Evolutionary conservation across 768 basidiomycete species (phyloP).

Genomic region (Dendrothele bispora): DNA sequence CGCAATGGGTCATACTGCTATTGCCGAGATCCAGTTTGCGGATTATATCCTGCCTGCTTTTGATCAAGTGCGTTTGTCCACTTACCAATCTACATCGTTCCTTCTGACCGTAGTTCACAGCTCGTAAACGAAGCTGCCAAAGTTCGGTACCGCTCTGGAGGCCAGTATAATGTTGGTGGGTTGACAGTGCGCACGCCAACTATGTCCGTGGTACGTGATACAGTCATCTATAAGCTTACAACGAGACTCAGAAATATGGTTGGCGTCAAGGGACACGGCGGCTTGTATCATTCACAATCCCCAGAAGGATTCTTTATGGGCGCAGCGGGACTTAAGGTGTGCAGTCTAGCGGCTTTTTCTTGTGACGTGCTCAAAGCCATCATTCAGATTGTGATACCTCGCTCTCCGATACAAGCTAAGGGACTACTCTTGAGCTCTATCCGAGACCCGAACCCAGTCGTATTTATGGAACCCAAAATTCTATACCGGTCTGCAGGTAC

Average conservation of each 20-base stretch:
- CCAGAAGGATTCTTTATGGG: conserved; percentile 95
- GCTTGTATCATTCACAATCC: conserved; percentile 91
- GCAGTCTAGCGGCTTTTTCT: background rate
- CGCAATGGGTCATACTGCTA: conserved; percentile 90
- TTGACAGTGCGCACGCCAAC: conserved; percentile 84
- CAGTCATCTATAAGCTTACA: background rate
- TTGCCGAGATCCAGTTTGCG: conserved; percentile 90
- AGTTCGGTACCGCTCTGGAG: conserved; percentile 86
- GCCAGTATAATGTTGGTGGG: conserved; percentile 77
- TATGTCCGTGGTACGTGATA: conserved; percentile 72
- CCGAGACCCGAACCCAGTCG: conserved; percentile 89
- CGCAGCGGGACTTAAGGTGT: conserved; percentile 88
- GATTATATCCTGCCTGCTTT: conserved; percentile 95
- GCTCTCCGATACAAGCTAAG: conserved; percentile 95
- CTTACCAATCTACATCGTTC: background rate
- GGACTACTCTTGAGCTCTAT: conserved; percentile 85
- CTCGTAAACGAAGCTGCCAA: conserved; percentile 96
- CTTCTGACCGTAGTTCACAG: conserved; percentile 33
- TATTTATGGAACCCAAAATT: conserved; percentile 95
- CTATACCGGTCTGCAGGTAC: conserved; percentile 86
- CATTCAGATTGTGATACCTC: conserved; percentile 79
- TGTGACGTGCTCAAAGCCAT: background rate
- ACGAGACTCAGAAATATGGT: background rate
- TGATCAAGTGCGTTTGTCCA: conserved; percentile 62
- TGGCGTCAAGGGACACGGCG: conserved; percentile 70